Conservation (phyloP, 1,284 basidiomycete genomes). For the Agroathelia rolfsii region DNA sequence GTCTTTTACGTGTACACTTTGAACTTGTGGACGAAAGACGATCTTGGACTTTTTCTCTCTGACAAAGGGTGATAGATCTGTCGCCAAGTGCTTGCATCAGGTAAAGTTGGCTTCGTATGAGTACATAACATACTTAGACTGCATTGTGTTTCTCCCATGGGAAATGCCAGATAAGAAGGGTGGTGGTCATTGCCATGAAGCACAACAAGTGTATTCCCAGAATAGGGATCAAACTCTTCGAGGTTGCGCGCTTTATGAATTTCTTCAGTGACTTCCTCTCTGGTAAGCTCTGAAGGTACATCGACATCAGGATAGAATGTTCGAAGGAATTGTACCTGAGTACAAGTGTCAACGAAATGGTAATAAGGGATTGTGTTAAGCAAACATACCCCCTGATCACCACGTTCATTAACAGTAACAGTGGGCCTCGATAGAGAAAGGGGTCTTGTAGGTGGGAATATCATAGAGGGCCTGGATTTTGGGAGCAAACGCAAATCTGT, state of each 20-base stretch:
- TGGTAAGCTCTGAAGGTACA: slow-evolving; percentile 50
- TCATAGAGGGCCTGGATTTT: slow-evolving; percentile 23
- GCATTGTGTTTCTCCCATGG: slow-evolving; percentile 46
- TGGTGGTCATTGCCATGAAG: slow-evolving; percentile 26
- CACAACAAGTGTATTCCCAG: slow-evolving; percentile 40
- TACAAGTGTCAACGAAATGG: slow-evolving; percentile 8
- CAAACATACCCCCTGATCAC: slow-evolving; percentile 51
- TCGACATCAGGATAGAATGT: slow-evolving; percentile 64
- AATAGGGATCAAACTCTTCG: slow-evolving; percentile 42
- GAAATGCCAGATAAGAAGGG: slow-evolving; percentile 38
- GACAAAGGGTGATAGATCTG: slow-evolving; percentile 33
- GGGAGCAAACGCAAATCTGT: slow-evolving; percentile 17
- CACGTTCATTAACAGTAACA: slow-evolving; percentile 31
- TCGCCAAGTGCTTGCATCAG: no score
- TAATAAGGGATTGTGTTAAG: not conserved
- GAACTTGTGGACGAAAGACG: slow-evolving; percentile 23
- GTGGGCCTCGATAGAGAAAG: slow-evolving; percentile 20
- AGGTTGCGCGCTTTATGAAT: slow-evolving; percentile 23
- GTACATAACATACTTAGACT: slow-evolving; percentile 59
- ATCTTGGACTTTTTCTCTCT: no score
- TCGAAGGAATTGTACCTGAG: slow-evolving; percentile 57
- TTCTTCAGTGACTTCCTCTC: slow-evolving; percentile 41
- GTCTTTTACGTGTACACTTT: no score
- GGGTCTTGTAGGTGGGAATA: slow-evolving; percentile 49
- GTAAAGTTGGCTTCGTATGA: no score